These are phyloP conservation scores for Mycena kentingensis DNA, from an alignment of 768 basidiomycete genomes.

Conservation along the genomic window DNA sequence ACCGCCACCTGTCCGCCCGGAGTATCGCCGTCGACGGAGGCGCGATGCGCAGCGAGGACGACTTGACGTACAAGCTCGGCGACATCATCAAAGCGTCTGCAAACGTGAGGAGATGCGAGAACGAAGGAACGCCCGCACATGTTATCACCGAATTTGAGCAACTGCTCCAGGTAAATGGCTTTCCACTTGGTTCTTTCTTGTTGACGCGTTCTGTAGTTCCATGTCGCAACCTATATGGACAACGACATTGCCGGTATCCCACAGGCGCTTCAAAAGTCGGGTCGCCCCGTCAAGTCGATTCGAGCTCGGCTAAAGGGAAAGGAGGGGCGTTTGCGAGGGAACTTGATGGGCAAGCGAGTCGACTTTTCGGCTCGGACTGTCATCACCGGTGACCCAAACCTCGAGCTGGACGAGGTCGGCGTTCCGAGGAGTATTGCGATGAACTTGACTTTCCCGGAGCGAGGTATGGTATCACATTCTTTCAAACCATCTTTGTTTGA, in stretches of 20 bases:
- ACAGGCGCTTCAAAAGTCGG: slow-evolving; percentile 95
- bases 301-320: slow-evolving; percentile 98
- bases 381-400: slow-evolving; percentile 97
- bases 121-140: slow-evolving; percentile 95
- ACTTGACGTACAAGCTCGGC: slow-evolving; percentile 96
- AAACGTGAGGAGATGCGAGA: slow-evolving; percentile 88
- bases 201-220: slow-evolving; percentile 64
- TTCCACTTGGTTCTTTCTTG: background rate
- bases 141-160: slow-evolving; percentile 96
- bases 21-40: slow-evolving; percentile 98
- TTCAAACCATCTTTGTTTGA: background rate
- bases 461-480: slow-evolving; percentile 55
- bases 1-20: slow-evolving; percentile 95
- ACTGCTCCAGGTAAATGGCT: slow-evolving; percentile 81
- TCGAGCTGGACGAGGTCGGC: slow-evolving; percentile 95
- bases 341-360: slow-evolving; percentile 99
- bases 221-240: slow-evolving; percentile 99
- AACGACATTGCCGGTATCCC: slow-evolving; percentile 99
- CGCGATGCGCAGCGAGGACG: slow-evolving; percentile 95
- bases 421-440: slow-evolving; percentile 91
- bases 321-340: slow-evolving; percentile 96
- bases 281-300: slow-evolving; percentile 96
- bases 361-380: slow-evolving; percentile 99
- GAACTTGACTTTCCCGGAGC: slow-evolving; percentile 80
- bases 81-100: slow-evolving; percentile 96